A percentile compares a stretch with the other conserved stretches of the same genome.
phyloP scores from a whole-genome alignment of 768 basidiomycete species.

The Pleurotus tuber-regium region DNA sequence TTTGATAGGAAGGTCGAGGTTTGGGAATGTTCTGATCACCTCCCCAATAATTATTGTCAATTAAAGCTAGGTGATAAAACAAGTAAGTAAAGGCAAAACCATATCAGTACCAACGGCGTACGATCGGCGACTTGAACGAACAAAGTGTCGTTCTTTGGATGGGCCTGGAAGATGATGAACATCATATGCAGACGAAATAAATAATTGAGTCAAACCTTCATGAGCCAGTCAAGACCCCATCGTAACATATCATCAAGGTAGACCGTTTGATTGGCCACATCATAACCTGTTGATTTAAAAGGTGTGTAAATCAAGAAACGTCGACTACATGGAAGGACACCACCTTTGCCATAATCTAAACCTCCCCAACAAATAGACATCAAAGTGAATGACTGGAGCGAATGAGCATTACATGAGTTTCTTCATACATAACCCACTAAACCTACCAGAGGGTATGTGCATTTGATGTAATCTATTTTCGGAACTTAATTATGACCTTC shows the following conservation, averaged over 20 bases:
- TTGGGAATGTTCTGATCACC: slow-evolving; percentile 76
- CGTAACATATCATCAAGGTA: slow-evolving; percentile 91
- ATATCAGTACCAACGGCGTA: slow-evolving; percentile 25
- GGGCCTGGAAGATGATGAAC: slow-evolving; percentile 55
- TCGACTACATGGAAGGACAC: background rate
- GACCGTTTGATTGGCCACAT: slow-evolving; percentile 79
- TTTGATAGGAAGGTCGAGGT: slow-evolving; percentile 72
- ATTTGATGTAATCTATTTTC: slow-evolving; percentile 78
- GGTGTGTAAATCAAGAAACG: slow-evolving; percentile 1
- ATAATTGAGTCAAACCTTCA: slow-evolving; percentile 54
- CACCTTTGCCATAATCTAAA: slow-evolving; percentile 77
- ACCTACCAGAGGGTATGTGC: slow-evolving; percentile 77
- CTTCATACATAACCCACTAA: background rate
- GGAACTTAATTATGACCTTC: slow-evolving; percentile 1
- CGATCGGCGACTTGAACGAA: slow-evolving; percentile 75
- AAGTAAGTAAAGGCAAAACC: slow-evolving; percentile 6
- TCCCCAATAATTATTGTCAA: slow-evolving; percentile 87
- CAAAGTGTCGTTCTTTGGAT: slow-evolving; percentile 68
- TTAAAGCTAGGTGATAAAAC: slow-evolving; percentile 35
- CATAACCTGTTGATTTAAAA: slow-evolving; percentile 55
- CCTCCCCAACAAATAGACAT: slow-evolving; percentile 93
- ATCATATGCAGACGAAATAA: background rate
- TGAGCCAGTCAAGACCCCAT: slow-evolving; percentile 91
- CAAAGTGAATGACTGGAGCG: slow-evolving; percentile 66
- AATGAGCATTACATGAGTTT: slow-evolving; percentile 10